phyloP scores from a whole-genome alignment of 345 rosid genomes.

The Reutealis trisperma region DNA sequence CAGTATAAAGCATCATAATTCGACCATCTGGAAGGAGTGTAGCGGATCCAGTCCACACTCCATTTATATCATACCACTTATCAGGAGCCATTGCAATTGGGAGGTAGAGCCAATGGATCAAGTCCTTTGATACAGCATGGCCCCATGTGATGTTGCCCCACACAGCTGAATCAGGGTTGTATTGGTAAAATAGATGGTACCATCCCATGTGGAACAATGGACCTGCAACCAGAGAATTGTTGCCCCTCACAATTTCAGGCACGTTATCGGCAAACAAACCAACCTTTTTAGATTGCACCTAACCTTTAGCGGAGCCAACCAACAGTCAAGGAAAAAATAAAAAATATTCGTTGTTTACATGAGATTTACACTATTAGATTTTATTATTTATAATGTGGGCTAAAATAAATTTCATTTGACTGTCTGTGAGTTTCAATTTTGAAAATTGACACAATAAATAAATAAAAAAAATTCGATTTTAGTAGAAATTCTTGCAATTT shows the following conservation, averaged over 20 bases:
- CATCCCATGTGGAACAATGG: conserved; percentile 77
- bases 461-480: too few species aligned
- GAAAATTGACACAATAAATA: too few species aligned
- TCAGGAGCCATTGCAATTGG: conserved; percentile 83
- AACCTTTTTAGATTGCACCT: background rate
- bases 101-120: conserved; percentile 88
- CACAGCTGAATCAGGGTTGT: conserved; percentile 80
- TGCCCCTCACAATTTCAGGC: background rate
- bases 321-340: background rate
- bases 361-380: too few species aligned
- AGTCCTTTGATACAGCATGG: conserved; percentile 80
- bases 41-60: conserved; percentile 96
- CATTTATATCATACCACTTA: conserved; percentile 68
- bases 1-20: conserved; percentile 80
- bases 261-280: background rate
- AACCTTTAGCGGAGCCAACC: background rate
- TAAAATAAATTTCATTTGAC: too few species aligned
- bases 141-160: conserved; percentile 99
- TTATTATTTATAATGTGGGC: too few species aligned
- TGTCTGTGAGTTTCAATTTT: too few species aligned
- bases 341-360: too few species aligned
- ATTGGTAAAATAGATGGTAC: conserved; percentile 96
- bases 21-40: conserved; percentile 68
- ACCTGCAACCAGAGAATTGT: conserved; percentile 43
- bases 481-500: too few species aligned